These are phyloP conservation scores for Lepiota brunneoincarnata DNA, from an alignment of 768 basidiomycete genomes.

Conservation along the genomic window DNA sequence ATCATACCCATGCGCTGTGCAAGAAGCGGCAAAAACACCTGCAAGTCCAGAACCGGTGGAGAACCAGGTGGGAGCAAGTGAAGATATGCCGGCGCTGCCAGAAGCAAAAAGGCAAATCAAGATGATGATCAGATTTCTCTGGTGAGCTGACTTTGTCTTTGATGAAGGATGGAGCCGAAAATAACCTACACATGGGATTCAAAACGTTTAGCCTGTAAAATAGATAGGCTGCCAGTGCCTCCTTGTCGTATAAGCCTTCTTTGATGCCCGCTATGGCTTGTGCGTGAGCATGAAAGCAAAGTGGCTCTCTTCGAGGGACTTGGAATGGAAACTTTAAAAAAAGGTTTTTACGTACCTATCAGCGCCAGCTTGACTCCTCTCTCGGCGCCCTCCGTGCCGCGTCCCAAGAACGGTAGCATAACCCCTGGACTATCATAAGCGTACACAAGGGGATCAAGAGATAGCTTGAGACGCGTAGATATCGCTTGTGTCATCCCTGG, in stretches of 20 bases:
- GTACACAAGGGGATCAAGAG: slow-evolving; percentile 79
- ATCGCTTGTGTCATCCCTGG: slow-evolving; percentile 89
- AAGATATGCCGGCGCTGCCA: slow-evolving; percentile 70
- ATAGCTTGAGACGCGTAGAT: slow-evolving; percentile 86
- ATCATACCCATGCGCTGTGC: slow-evolving; percentile 82
- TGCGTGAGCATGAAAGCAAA: slow-evolving; percentile 17
- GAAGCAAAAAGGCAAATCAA: slow-evolving; percentile 7
- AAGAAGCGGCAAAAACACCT: slow-evolving; percentile 66
- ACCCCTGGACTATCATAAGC: slow-evolving; percentile 96
- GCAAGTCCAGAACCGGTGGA: slow-evolving; percentile 56
- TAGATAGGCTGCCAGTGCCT: slow-evolving; percentile 83
- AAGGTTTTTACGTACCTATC: slow-evolving; percentile 65
- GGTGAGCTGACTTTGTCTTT: slow-evolving; percentile 6
- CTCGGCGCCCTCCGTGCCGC: slow-evolving; percentile 83
- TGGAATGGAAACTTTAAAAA: slow-evolving; percentile 12
- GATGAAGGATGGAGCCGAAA: slow-evolving; percentile 13
- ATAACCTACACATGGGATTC: slow-evolving; percentile 62
- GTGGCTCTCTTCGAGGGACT: slow-evolving; percentile 17
- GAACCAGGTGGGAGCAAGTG: slow-evolving; percentile 53
- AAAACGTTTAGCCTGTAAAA: slow-evolving; percentile 81
- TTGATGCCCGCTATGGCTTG: slow-evolving; percentile 79
- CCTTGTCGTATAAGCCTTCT: slow-evolving; percentile 84
- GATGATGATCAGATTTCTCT: slow-evolving; percentile 10
- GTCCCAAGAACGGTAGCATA: slow-evolving; percentile 93
- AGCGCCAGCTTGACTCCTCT: slow-evolving; percentile 90